Percentiles rank a stretch among this genome's conserved stretches.
Conservation (phyloP, 768 basidiomycete genomes). For the Mrakia gelida region DNA sequence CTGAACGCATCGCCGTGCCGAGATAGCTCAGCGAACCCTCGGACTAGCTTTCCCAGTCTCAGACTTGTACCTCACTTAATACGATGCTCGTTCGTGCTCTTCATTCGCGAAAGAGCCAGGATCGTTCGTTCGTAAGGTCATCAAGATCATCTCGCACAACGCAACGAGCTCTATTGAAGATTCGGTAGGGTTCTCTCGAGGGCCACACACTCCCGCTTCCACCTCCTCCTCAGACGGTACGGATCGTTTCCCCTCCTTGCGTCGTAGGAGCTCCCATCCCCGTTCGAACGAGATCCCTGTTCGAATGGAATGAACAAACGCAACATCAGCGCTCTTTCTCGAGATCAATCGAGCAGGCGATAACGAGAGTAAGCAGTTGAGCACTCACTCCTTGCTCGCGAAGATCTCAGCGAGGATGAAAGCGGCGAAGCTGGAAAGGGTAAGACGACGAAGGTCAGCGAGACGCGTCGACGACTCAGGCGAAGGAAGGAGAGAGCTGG, state of each 20-base stretch:
- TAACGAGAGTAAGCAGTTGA: not conserved
- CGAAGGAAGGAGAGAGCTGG: not conserved
- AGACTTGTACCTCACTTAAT: too few relatives aligned
- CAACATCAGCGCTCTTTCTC: not conserved
- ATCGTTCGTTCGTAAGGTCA: too few relatives aligned
- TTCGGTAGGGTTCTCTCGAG: not conserved
- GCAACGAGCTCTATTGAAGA: too few relatives aligned
- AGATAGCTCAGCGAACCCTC: too few relatives aligned
- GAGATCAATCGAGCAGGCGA: too few relatives aligned
- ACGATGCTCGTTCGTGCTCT: too few relatives aligned
- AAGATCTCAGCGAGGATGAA: constrained; percentile 26
- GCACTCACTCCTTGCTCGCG: constrained; percentile 11
- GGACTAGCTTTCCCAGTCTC: too few relatives aligned
- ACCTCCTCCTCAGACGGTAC: not conserved
- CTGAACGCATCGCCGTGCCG: too few relatives aligned
- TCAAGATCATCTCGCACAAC: not conserved
- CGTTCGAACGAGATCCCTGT: constrained; percentile 23
- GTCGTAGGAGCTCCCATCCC: constrained; percentile 11
- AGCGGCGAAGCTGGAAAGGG: not conserved
- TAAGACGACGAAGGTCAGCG: not conserved
- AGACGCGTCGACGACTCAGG: not conserved
- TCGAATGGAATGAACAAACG: not conserved
- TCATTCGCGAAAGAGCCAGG: too few relatives aligned
- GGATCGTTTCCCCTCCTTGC: not conserved
- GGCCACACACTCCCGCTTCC: not conserved